A percentile compares a stretch with the other conserved stretches of the same genome.
Conservation (phyloP, 352 stramenopile genomes). For the Saprolegnia diclina region DNA sequence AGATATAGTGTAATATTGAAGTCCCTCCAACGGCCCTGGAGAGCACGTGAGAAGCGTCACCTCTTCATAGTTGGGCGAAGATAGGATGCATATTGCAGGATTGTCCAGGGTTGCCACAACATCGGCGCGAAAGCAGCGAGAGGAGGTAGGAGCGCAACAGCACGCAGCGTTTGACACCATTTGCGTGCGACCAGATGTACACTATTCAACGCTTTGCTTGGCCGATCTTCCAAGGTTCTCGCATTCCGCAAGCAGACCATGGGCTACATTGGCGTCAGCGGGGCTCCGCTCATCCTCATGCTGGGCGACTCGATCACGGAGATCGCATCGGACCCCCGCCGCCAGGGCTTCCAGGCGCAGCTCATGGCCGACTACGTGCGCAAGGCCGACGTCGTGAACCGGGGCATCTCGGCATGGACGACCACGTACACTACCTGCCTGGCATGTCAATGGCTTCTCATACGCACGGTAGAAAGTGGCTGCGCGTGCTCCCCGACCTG, state of each 20-base stretch:
- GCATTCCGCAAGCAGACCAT: conserved; percentile 5
- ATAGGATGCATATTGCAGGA: no score
- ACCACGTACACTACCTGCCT: neutral
- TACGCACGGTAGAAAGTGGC: neutral
- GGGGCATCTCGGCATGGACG: conserved; percentile 20
- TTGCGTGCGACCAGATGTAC: no score
- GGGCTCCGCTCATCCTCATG: conserved; percentile 22
- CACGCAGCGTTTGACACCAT: no score
- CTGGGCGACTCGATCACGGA: conserved; percentile 26
- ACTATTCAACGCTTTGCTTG: no score
- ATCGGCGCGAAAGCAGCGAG: no score
- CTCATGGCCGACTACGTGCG: conserved; percentile 22
- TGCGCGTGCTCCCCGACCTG: conserved; percentile 14
- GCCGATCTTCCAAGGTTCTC: no score
- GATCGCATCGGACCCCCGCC: conserved; percentile 1
- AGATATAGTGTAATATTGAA: no score
- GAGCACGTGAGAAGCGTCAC: no score
- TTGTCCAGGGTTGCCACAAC: no score
- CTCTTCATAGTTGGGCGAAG: no score
- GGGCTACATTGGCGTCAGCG: neutral
- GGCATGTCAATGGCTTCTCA: neutral
- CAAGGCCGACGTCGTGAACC: conserved; percentile 26
- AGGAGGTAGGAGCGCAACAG: no score
- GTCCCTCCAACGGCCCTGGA: no score
- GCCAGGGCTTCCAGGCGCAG: conserved; percentile 15